phyloP scores from a whole-genome alignment of 306 rosid genomes.

The Begonia loranthoides region DNA sequence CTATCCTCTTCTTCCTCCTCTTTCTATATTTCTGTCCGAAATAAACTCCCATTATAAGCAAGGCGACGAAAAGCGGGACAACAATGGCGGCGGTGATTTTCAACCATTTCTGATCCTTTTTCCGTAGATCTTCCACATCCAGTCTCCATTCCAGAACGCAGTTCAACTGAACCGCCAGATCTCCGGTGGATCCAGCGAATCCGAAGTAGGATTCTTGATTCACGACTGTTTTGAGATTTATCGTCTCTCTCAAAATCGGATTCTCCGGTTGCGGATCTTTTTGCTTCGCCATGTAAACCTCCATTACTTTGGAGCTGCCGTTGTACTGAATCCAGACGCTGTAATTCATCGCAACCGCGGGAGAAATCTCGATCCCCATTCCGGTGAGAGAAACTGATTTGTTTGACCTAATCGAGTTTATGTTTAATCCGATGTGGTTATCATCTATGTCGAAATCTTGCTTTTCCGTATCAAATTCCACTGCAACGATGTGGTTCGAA shows the following conservation, averaged over 20 bases:
- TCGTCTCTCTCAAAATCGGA: conserved; percentile 18
- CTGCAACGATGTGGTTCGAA: conserved; percentile 19
- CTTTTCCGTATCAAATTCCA: conserved; percentile 31
- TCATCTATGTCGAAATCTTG: conserved; percentile 26
- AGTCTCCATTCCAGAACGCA: conserved; percentile 33
- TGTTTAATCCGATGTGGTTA: conserved; percentile 32
- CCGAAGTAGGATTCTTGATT: conserved; percentile 22
- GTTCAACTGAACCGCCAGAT: conserved; percentile 16
- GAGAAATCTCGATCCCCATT: conserved; percentile 15
- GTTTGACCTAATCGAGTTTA: conserved; percentile 26
- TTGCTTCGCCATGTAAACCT: conserved; percentile 26
- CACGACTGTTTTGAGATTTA: conserved; percentile 17
- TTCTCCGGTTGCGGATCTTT: conserved; percentile 8
- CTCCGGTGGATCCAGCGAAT: conserved; percentile 34
- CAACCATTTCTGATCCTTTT: conserved; percentile 14
- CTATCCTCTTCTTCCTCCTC: conserved; percentile 12
- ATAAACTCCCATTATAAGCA: conserved; percentile 5
- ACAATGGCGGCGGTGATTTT: conserved; percentile 18
- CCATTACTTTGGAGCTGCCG: conserved; percentile 20
- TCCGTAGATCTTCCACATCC: conserved; percentile 11
- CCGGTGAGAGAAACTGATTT: conserved; percentile 9
- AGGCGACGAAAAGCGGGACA: conserved; percentile 10
- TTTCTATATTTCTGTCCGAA: conserved; percentile 11
- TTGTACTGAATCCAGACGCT: conserved; percentile 26
- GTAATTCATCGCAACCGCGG: background rate